Conservation (phyloP, 305 asterid genomes). For the Fraxinus albicans region DNA sequence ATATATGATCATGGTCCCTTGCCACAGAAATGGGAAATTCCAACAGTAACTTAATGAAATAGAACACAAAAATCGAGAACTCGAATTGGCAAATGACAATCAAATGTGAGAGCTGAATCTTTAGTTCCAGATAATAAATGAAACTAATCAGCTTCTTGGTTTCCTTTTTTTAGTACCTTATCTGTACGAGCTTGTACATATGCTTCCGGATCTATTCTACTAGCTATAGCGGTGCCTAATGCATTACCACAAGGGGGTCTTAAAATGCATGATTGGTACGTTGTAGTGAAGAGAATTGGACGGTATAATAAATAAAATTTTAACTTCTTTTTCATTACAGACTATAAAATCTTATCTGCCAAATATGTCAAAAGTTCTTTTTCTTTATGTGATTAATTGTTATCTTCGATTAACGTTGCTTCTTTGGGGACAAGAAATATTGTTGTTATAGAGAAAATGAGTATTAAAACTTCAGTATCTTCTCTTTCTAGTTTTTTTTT, state of each 20-base stretch:
- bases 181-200: not conserved
- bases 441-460: no score
- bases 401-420: not conserved
- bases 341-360: not conserved
- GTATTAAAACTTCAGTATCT: no score
- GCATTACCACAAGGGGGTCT: not conserved
- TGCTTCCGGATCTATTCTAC: not conserved
- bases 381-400: not conserved
- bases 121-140: not conserved
- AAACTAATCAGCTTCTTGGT: not conserved
- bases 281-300: not conserved
- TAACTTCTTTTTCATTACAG: no score
- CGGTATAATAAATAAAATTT: not conserved
- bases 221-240: not conserved
- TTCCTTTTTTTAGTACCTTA: not conserved
- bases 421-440: no score
- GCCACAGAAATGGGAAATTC: constrained; percentile 57
- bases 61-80: not conserved
- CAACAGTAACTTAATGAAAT: constrained; percentile 33
- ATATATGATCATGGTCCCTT: constrained; percentile 70
- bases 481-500: no score
- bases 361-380: not conserved
- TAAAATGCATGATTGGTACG: not conserved
- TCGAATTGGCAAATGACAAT: not conserved
- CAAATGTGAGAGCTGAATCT: not conserved